phyloP scores from a whole-genome alignment of 768 basidiomycete genomes.

The Lactarius pseudohatsudake region DNA sequence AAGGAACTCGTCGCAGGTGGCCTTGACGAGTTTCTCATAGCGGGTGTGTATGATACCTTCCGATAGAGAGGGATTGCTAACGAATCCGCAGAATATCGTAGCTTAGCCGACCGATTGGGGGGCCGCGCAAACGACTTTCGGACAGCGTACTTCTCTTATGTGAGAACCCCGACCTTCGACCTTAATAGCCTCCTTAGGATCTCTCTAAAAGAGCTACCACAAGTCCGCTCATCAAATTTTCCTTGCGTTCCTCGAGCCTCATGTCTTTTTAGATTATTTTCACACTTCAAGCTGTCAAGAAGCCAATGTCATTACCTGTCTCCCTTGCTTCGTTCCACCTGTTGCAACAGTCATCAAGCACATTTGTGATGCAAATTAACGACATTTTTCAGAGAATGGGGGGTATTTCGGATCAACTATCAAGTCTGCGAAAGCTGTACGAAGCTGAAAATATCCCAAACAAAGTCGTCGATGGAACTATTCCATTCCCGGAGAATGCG shows the following conservation, averaged over 20 bases:
- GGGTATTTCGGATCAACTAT: constrained; percentile 53
- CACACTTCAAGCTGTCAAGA: constrained; percentile 29
- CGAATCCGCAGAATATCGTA: constrained; percentile 15
- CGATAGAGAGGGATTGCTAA: background rate
- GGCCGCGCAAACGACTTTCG: constrained; percentile 21
- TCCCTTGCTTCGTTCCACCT: constrained; percentile 42
- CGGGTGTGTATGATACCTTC: constrained; percentile 43
- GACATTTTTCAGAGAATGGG: constrained; percentile 52
- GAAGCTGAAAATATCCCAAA: constrained; percentile 62
- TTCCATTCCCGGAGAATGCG: constrained; percentile 38
- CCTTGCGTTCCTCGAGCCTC: background rate
- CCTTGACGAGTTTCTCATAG: constrained; percentile 33
- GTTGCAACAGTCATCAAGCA: constrained; percentile 49
- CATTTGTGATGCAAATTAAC: constrained; percentile 51
- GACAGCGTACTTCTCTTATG: background rate
- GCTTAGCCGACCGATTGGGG: constrained; percentile 24
- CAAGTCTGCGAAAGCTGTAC: constrained; percentile 59
- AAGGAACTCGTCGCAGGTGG: constrained; percentile 75
- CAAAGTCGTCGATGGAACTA: constrained; percentile 52
- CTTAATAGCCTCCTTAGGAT: constrained; percentile 4
- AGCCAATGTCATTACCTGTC: constrained; percentile 28
- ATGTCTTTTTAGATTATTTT: constrained; percentile 24
- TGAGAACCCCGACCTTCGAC: background rate
- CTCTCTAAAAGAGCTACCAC: constrained; percentile 24
- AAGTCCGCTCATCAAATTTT: constrained; percentile 7